These are phyloP conservation scores for Haberlea rhodopensis DNA, from an alignment of 257 asterid genomes.

Conservation along the genomic window DNA sequence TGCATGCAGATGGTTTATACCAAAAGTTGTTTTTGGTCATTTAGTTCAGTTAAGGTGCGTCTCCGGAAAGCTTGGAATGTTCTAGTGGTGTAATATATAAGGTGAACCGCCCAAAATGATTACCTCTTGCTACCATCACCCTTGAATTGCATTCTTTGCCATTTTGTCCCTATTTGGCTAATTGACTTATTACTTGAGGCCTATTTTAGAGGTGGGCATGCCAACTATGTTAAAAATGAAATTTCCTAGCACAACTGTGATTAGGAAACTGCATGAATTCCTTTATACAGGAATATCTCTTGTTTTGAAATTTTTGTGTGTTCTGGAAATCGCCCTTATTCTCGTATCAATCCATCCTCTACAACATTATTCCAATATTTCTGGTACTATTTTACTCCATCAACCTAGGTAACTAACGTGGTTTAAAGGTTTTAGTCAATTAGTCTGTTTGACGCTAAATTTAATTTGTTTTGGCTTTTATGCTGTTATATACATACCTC, in stretches of 20 bases:
- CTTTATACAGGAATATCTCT: too few species aligned
- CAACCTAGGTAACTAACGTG: too few species aligned
- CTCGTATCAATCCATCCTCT: neutral
- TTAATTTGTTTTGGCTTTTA: neutral
- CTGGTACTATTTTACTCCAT: too few species aligned
- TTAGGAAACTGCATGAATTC: too few species aligned
- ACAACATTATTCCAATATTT: too few species aligned
- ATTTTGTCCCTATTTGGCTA: too few species aligned
- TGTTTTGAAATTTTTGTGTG: neutral
- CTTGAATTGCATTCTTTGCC: neutral
- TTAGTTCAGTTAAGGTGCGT: too few species aligned
- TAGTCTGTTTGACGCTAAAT: neutral
- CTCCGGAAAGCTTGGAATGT: neutral
- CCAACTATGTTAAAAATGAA: too few species aligned
- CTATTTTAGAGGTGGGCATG: neutral
- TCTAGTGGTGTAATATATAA: neutral
- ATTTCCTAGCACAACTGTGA: neutral
- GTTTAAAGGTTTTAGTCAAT: too few species aligned
- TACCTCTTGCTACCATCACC: neutral
- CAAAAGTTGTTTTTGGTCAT: neutral
- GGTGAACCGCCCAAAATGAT: too few species aligned
- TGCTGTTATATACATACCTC: slow-evolving; percentile 24
- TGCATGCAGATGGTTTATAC: neutral
- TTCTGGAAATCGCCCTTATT: neutral
- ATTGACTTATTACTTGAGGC: too few species aligned